phyloP scores from a whole-genome alignment of 306 rosid genomes.

The Hippophae gyantsensis region DNA sequence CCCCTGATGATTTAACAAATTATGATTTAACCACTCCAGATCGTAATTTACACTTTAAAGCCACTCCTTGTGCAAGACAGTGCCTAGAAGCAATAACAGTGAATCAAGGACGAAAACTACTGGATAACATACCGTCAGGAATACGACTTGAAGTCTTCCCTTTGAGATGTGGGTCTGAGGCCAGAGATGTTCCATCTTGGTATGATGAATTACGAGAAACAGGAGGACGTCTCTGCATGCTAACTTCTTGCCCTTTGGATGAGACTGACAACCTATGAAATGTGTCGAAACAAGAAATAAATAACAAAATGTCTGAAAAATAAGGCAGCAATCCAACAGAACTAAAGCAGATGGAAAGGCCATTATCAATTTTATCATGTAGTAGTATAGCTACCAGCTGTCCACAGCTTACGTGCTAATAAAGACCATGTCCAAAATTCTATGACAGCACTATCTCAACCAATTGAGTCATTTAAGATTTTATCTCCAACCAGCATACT shows the following conservation, averaged over 20 bases:
- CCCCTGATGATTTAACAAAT: slow-evolving; percentile 23
- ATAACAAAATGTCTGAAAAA: neutral
- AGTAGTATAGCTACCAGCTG: too few species aligned
- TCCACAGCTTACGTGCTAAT: too few species aligned
- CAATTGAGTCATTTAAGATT: neutral
- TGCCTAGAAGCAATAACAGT: neutral
- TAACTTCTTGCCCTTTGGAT: slow-evolving; percentile 32
- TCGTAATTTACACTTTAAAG: neutral
- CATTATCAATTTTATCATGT: too few species aligned
- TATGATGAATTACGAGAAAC: slow-evolving; percentile 29
- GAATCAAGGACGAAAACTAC: neutral
- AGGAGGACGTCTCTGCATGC: slow-evolving; percentile 44
- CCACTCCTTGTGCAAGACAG: neutral
- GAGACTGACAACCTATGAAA: slow-evolving; percentile 26
- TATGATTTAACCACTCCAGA: neutral
- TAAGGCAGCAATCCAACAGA: neutral
- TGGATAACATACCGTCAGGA: slow-evolving; percentile 24
- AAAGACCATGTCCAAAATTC: too few species aligned
- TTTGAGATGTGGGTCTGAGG: slow-evolving; percentile 26
- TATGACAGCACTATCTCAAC: neutral
- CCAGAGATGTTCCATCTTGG: slow-evolving; percentile 40
- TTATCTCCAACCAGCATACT: neutral
- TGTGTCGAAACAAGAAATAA: neutral
- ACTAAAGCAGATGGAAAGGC: too few species aligned
- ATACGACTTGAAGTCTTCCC: slow-evolving; percentile 22